Base-by-base conservation (phyloP, 129 eudicot species). In the Flaveria trinervia region DNA sequence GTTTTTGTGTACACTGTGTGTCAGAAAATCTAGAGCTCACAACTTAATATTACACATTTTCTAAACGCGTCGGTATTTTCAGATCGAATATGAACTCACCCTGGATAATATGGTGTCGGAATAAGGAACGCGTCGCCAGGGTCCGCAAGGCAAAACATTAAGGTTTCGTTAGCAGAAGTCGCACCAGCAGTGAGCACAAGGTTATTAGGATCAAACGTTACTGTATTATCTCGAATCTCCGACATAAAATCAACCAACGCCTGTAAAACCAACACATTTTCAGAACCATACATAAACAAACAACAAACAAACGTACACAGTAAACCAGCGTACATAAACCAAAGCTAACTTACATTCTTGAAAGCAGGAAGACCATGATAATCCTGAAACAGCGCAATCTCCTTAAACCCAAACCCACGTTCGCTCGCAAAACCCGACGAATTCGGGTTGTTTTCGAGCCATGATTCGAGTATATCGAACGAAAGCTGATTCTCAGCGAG, bases 401-500 rank as follows among this genome's bases (percentile, higher is more conserved):
- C 88, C 25, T 85, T 87, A 45, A 93, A 90, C 48, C 89, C 77
- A 75, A 92, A 87, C 16, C 82, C 80, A n/a, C 93, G 88, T 22
- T 89, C 62, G 65, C 77, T 48, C 70, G 81, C 75, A 77, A 88
- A 85, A 9, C 85, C 80, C 2, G 96, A 84, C 1, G 97, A 83
- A 44, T 87, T 86, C 0, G 96, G 98, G 67, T 93, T 90, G 55
- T 81, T 49, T 0, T 76, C 52, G 8, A 93, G 81, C 98, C 98
- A 93, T 6, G 88, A 81, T 80, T 90, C 98, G 1, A 93, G 84
- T 26, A 90, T 87, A 77, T 93, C 96, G 46, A 93, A 90, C 0
- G 96, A 89, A 41, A 93, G 93, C 85, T 93, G 98, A 75, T 93
- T 93, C 84, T 93, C 98, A 7, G 98, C 97, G 9, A 93, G 92